A percentile compares a stretch with the other conserved stretches of the same genome.
phyloP scores from a whole-genome alignment of 495 filamentous ascomycete species.

The Tricharina praecox region DNA sequence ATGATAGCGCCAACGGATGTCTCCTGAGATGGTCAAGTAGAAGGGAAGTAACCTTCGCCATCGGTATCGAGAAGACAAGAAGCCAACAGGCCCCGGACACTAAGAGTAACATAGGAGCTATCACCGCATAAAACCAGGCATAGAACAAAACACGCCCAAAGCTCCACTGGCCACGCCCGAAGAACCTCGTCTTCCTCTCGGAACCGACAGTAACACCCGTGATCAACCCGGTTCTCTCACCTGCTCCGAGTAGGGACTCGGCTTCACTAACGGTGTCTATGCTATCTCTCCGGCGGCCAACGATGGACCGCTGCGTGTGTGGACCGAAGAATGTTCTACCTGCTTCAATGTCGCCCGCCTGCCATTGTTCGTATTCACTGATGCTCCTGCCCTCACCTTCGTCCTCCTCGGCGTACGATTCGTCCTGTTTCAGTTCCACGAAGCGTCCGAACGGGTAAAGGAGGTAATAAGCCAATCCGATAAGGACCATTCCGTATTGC shows the following conservation, averaged over 20 bases:
- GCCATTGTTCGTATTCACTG: slow-evolving; percentile 98
- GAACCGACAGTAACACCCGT: slow-evolving; percentile 30
- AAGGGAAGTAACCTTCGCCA: slow-evolving; percentile 87
- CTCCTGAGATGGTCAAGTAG: slow-evolving; percentile 82
- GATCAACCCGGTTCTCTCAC: slow-evolving; percentile 29
- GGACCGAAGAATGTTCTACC: slow-evolving; percentile 93
- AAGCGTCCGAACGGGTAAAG: slow-evolving; percentile 96
- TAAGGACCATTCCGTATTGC: slow-evolving; percentile 74
- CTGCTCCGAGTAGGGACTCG: slow-evolving; percentile 71
- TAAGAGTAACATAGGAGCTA: slow-evolving; percentile 74
- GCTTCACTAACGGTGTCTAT: slow-evolving; percentile 75
- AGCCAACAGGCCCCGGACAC: slow-evolving; percentile 87
- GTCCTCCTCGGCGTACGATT: slow-evolving; percentile 88
- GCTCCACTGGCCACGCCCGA: slow-evolving; percentile 92
- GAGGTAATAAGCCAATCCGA: slow-evolving; percentile 68
- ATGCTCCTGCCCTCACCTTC: slow-evolving; percentile 98
- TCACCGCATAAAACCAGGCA: slow-evolving; percentile 83
- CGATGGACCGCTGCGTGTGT: slow-evolving; percentile 53
- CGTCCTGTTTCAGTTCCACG: slow-evolving; percentile 80
- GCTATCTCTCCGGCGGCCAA: slow-evolving; percentile 78
- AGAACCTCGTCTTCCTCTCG: slow-evolving; percentile 67
- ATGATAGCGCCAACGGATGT: slow-evolving; percentile 81
- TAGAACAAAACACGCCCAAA: slow-evolving; percentile 90
- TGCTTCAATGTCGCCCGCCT: slow-evolving; percentile 90
- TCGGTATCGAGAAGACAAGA: slow-evolving; percentile 92